These are phyloP conservation scores for Pyrenophora teres DNA, from an alignment of 2,329 filamentous ascomycete species.

Conservation along the genomic window DNA sequence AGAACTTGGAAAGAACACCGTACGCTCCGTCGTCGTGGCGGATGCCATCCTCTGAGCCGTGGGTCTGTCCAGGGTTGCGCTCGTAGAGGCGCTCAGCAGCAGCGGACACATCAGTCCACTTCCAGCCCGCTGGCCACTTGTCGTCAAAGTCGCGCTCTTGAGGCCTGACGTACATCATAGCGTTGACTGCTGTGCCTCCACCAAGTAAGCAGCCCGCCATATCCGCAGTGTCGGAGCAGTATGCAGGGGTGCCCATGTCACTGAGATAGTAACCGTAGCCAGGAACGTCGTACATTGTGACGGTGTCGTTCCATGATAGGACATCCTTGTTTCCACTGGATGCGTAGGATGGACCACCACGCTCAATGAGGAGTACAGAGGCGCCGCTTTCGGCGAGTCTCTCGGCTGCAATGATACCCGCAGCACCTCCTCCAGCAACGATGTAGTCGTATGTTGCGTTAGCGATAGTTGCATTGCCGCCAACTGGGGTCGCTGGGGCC, in stretches of 20 bases:
- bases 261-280: slow-evolving; percentile 43
- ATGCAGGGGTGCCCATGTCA: slow-evolving; percentile 33
- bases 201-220: slow-evolving; percentile 73
- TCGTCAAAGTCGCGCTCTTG: slow-evolving; percentile 66
- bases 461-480: slow-evolving; percentile 43
- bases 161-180: slow-evolving; percentile 44
- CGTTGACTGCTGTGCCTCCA: slow-evolving; percentile 67
- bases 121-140: slow-evolving; percentile 74
- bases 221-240: slow-evolving; percentile 69
- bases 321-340: slow-evolving; percentile 36
- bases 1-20: slow-evolving; percentile 64
- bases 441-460: slow-evolving; percentile 63
- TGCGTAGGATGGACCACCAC: slow-evolving; percentile 45
- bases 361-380: slow-evolving; percentile 63
- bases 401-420: slow-evolving; percentile 62
- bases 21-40: slow-evolving; percentile 69
- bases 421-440: slow-evolving; percentile 64
- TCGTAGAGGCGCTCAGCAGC: slow-evolving; percentile 69
- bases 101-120: slow-evolving; percentile 63
- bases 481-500: slow-evolving; percentile 19
- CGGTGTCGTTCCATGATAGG: slow-evolving; percentile 42
- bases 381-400: slow-evolving; percentile 66
- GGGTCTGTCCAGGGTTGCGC: slow-evolving; percentile 70
- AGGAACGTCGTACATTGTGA: slow-evolving; percentile 48
- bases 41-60: slow-evolving; percentile 67